A percentile compares a stretch with the other conserved stretches of the same genome.
phyloP scores from a whole-genome alignment of 73 alveolate genomes.

The Uronychia setigera region DNA sequence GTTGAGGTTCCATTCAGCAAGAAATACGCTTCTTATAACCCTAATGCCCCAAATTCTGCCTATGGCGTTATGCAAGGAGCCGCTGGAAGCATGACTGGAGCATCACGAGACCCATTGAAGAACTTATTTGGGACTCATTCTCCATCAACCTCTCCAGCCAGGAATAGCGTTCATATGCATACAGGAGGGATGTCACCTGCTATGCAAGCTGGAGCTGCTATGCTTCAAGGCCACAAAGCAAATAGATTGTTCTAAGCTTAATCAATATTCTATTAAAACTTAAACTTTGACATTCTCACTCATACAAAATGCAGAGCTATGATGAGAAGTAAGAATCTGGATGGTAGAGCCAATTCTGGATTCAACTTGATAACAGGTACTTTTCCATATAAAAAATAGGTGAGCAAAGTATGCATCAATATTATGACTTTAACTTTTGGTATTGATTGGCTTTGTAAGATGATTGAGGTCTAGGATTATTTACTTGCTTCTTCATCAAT shows the following conservation, averaged over 20 bases:
- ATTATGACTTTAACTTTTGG: too few species aligned
- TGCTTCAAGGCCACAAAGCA: too few species aligned
- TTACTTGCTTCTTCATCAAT: too few species aligned
- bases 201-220: too few species aligned
- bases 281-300: too few species aligned
- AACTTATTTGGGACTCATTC: neutral
- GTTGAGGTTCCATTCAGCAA: conserved; percentile 45
- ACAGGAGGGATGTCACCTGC: too few species aligned
- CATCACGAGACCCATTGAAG: neutral
- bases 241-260: too few species aligned
- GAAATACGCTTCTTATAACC: conserved; percentile 10
- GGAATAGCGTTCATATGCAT: neutral
- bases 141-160: neutral
- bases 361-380: conserved; percentile 83
- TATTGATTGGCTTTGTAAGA: too few species aligned
- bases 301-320: conserved; percentile 83
- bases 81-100: neutral
- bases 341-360: conserved; percentile 83
- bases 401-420: too few species aligned
- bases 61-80: neutral
- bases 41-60: too few species aligned
- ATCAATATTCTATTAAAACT: too few species aligned
- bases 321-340: conserved; percentile 85
- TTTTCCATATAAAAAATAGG: neutral
- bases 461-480: too few species aligned